A percentile compares a stretch with the other conserved stretches of the same genome.
phyloP scores from a whole-genome alignment of 2,329 filamentous ascomycete genomes.

The Onygena corvina region DNA sequence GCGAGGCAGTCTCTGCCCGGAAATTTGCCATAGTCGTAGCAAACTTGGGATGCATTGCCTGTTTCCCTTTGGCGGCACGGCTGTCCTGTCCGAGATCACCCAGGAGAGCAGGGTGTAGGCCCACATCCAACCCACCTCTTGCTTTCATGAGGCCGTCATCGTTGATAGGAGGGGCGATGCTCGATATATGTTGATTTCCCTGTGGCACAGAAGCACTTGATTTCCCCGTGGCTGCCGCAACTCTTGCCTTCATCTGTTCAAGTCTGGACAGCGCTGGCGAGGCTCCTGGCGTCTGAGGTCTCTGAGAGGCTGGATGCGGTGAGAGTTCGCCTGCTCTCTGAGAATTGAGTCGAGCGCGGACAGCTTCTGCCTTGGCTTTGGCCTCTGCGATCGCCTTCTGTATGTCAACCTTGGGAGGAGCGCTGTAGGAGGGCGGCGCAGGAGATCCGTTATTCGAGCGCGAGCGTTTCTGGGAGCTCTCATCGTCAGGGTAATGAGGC shows the following conservation, averaged over 20 bases:
- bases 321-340: constrained; percentile 22
- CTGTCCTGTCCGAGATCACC: constrained; percentile 37
- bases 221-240: constrained; percentile 58
- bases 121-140: constrained; percentile 59
- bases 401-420: constrained; percentile 33
- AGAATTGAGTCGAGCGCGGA: constrained; percentile 36
- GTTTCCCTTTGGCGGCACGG: constrained; percentile 31
- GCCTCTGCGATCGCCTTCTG: constrained; percentile 39
- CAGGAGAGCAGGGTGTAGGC: constrained; percentile 62
- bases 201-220: constrained; percentile 32
- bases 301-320: constrained; percentile 25
- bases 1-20: constrained; percentile 35
- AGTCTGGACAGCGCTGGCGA: constrained; percentile 49
- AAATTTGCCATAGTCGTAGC: constrained; percentile 45
- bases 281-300: constrained; percentile 15
- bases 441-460: constrained; percentile 42
- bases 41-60: constrained; percentile 41
- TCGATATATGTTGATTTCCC: constrained; percentile 32
- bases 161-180: constrained; percentile 32
- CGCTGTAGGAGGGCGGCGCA: constrained; percentile 28
- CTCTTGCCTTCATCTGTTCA: constrained; percentile 66
- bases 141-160: constrained; percentile 41
- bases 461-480: constrained; percentile 35
- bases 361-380: constrained; percentile 38
- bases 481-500: constrained; percentile 37